Evolutionary conservation across 768 basidiomycete species (phyloP).

Genomic region (Kwoniella dendrophila): DNA sequence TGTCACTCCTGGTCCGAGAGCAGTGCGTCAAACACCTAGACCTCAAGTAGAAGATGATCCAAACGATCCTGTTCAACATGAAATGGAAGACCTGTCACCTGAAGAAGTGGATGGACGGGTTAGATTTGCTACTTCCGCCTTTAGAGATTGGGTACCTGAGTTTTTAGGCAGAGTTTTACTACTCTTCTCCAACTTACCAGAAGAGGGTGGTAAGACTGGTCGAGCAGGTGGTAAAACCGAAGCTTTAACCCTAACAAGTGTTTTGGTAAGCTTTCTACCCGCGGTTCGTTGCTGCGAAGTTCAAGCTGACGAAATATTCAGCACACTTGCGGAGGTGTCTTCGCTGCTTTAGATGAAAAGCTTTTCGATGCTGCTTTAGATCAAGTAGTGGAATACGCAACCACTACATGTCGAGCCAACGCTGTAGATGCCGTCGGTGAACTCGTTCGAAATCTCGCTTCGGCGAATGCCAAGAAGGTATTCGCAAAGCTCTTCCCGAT

Average conservation of each 20-base stretch:
- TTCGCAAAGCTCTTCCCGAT: slow-evolving; percentile 78
- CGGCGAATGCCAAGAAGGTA: slow-evolving; percentile 73
- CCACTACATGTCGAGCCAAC: slow-evolving; percentile 86
- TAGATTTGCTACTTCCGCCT: slow-evolving; percentile 70
- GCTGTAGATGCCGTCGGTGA: slow-evolving; percentile 88
- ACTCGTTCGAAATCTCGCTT: slow-evolving; percentile 78
- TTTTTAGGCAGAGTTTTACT: slow-evolving; percentile 78
- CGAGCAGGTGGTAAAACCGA: slow-evolving; percentile 62
- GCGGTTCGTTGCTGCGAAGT: neutral
- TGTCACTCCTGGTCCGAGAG: slow-evolving; percentile 48
- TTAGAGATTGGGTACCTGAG: slow-evolving; percentile 80
- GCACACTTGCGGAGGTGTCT: slow-evolving; percentile 49
- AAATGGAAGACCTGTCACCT: slow-evolving; percentile 59
- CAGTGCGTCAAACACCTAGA: slow-evolving; percentile 57
- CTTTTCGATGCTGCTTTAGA: slow-evolving; percentile 76
- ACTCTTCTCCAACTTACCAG: slow-evolving; percentile 80
- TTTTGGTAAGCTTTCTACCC: slow-evolving; percentile 38
- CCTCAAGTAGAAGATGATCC: slow-evolving; percentile 55
- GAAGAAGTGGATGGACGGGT: slow-evolving; percentile 74
- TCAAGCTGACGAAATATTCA: slow-evolving; percentile 15
- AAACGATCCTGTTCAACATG: slow-evolving; percentile 38
- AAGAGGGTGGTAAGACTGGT: slow-evolving; percentile 75
- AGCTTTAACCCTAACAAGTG: slow-evolving; percentile 54
- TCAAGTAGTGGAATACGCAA: slow-evolving; percentile 80
- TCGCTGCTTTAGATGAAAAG: slow-evolving; percentile 75